Evolutionary conservation across 257 asterid genomes (phyloP).

Genomic region (Solanum acaule): DNA sequence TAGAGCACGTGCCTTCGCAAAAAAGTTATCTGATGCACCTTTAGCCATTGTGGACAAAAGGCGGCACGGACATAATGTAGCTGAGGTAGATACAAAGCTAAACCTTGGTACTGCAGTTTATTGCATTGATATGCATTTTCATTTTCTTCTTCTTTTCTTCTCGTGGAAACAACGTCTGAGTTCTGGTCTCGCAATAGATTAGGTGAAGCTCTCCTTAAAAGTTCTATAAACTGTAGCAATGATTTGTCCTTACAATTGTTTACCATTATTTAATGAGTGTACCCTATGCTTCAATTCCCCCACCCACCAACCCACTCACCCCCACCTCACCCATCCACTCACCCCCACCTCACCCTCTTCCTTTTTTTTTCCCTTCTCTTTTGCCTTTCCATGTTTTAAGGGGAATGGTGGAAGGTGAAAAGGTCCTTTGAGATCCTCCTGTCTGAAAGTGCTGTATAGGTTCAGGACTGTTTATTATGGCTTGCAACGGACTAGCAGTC

Average conservation of each 20-base stretch:
- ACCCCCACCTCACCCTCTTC: background rate
- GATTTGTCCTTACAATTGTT: background rate
- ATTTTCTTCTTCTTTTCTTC: background rate
- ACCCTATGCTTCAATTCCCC: background rate
- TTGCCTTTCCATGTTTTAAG: background rate
- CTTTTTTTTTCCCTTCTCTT: background rate
- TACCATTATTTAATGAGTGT: background rate
- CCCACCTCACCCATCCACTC: background rate
- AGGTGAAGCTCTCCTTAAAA: background rate
- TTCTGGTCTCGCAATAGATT: background rate
- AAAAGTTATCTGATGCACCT: conserved; percentile 92
- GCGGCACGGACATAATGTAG: conserved; percentile 79
- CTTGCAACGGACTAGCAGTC: background rate
- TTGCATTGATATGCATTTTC: background rate
- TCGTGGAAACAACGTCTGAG: background rate
- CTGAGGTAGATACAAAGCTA: conserved; percentile 50
- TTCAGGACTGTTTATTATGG: background rate
- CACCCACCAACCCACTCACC: background rate
- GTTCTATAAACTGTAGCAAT: background rate
- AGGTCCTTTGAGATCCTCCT: background rate
- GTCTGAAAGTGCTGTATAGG: background rate
- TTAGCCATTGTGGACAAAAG: conserved; percentile 94
- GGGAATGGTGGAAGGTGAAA: background rate
- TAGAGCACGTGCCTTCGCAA: conserved; percentile 90
- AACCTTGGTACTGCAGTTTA: background rate